phyloP scores from a whole-genome alignment of 1,284 basidiomycete species.

The Rhodotorula sp. region DNA sequence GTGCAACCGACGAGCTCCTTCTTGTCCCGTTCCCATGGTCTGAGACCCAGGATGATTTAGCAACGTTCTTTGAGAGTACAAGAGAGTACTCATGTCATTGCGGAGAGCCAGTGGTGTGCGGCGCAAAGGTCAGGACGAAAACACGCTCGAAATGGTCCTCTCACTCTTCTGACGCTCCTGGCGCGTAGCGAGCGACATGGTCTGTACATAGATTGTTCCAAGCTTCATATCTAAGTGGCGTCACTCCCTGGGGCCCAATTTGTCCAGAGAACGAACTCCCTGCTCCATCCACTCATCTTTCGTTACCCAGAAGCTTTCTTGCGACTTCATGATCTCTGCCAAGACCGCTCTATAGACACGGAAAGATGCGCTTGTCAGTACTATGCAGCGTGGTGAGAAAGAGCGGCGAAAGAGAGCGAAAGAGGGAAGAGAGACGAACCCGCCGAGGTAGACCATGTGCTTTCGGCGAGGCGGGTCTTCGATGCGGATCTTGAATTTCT shows the following conservation, averaged over 20 bases:
- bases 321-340: slow-evolving; percentile 96
- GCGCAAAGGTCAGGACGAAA: too few species aligned
- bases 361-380: not conserved
- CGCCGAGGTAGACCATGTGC: slow-evolving; percentile 99
- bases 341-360: slow-evolving; percentile 43
- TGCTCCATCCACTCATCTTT: slow-evolving; percentile 88
- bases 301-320: slow-evolving; percentile 89
- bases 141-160: too few species aligned
- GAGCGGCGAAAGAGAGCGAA: not conserved
- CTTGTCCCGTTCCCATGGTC: too few species aligned
- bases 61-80: too few species aligned
- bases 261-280: slow-evolving; percentile 75
- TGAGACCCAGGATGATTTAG: too few species aligned
- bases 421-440: slow-evolving; percentile 47
- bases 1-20: too few species aligned
- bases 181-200: too few species aligned
- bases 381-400: not conserved
- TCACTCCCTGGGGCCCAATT: slow-evolving; percentile 48
- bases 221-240: too few species aligned
- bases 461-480: slow-evolving; percentile 97
- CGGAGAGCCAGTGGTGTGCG: too few species aligned
- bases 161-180: too few species aligned
- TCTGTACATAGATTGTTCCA: too few species aligned
- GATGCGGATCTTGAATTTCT: slow-evolving; percentile 99
- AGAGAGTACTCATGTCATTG: too few species aligned